These are phyloP conservation scores for Leccinum subgranulosum DNA, from an alignment of 768 basidiomycete genomes.

Conservation along the genomic window DNA sequence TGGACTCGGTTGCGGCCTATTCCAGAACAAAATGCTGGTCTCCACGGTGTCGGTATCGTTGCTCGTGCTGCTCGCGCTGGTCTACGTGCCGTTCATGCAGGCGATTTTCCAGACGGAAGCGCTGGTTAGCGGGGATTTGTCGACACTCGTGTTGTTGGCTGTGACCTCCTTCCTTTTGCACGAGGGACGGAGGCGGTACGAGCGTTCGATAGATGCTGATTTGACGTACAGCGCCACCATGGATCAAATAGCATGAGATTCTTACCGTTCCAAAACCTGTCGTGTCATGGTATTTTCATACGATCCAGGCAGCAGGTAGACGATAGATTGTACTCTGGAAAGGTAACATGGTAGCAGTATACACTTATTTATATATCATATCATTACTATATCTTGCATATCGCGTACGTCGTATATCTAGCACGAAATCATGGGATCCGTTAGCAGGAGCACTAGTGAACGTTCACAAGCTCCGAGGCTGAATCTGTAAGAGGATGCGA, in stretches of 20 bases:
- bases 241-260: conserved; percentile 56
- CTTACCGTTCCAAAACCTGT: neutral
- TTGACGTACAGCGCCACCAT: conserved; percentile 47
- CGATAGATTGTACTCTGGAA: neutral
- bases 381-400: conserved; percentile 2
- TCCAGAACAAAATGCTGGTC: conserved; percentile 87
- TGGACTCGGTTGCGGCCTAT: conserved; percentile 79
- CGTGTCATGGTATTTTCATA: neutral
- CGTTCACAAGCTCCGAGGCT: neutral
- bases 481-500: conserved; percentile 3
- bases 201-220: conserved; percentile 58
- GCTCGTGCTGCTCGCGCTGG: conserved; percentile 75
- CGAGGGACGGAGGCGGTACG: conserved; percentile 75
- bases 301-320: neutral
- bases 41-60: conserved; percentile 86
- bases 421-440: neutral
- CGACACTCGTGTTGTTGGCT: conserved; percentile 66
- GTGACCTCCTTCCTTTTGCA: conserved; percentile 65
- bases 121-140: conserved; percentile 63
- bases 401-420: neutral
- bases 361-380: neutral
- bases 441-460: neutral
- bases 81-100: conserved; percentile 92
- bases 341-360: neutral
- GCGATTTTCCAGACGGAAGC: conserved; percentile 91